phyloP scores from a whole-genome alignment of 345 rosid genomes.

The Hevea brasiliensis region DNA sequence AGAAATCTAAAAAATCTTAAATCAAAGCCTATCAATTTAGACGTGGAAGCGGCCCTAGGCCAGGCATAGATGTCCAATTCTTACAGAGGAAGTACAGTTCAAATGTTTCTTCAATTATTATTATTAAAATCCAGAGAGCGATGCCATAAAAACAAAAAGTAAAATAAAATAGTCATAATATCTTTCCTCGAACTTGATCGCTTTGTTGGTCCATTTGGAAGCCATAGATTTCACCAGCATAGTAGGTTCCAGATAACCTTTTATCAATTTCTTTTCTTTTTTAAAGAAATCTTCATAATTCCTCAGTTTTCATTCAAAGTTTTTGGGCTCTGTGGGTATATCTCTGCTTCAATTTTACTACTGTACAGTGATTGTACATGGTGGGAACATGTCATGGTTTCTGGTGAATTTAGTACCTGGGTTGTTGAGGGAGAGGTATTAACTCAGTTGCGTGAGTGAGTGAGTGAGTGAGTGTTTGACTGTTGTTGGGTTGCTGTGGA shows the following conservation, averaged over 20 bases:
- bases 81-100: background rate
- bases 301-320: background rate
- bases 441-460: constrained; percentile 15
- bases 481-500: constrained; percentile 18
- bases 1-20: too few species aligned
- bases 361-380: background rate
- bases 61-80: too few species aligned
- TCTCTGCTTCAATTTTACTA: background rate
- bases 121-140: background rate
- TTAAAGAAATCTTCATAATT: background rate
- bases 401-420: background rate
- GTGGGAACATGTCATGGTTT: background rate
- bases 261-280: background rate
- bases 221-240: too few species aligned
- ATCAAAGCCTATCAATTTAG: too few species aligned
- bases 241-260: too few species aligned
- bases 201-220: constrained; percentile 3
- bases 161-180: background rate
- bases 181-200: background rate
- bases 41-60: too few species aligned
- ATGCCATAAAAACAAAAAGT: background rate
- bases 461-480: background rate
- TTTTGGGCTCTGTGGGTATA: background rate
- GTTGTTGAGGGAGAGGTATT: background rate
- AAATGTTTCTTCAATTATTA: too few species aligned